Base-by-base conservation (phyloP, 2,329 filamentous ascomycete genomes). In the Trichoderma brevicompactum region DNA sequence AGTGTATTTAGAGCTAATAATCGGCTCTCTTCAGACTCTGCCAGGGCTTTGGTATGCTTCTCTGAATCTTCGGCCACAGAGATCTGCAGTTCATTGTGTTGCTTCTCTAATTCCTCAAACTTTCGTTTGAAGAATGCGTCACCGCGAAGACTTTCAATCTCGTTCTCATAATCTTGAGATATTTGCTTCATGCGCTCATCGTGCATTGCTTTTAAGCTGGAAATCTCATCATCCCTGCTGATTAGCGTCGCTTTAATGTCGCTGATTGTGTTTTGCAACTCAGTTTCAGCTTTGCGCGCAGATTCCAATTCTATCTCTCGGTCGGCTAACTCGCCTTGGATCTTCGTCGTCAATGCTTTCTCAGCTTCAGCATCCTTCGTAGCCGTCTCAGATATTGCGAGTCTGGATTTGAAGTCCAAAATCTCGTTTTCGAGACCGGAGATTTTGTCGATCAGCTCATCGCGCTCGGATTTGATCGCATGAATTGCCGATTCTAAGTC, bases 101-200 rank as follows among this genome's bases (percentile, higher is more conserved):
- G 82, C 5, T 74, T 74, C 72, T 88, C 85, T 6, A 89, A 80
- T 43, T 86, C 84, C 66, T 87, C 82, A 67, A 85, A 89, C 74
- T 88, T 86, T 69, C 84, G 83, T 77, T 87, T 88, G 76, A 87
- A 87, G 73, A 85, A 85, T 13, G 87, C 86, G 68, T 89, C 86
- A 23, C 85, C 86, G 65, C 83, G 82, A 15, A 89, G 81, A 65
- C 83, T 83, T 71, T 89, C 86, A 62, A 89, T 88, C 73, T 89
- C 86, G n/a, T 82, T 80, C 72, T 89, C 84, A 69, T 87, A 88
- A 69, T 89, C 86, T 68, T 84, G 79, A 1, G 85, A 86, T 63
- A 89, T 75, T 67, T 81, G 82, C 73, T 84, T 80, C 69, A 89
- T 79, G 72, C 86, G 84, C 69, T 83, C 81, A 67, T 85, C 81